These are phyloP conservation scores for Diplodia intermedia DNA, from an alignment of 2,329 filamentous ascomycete genomes.

Conservation along the genomic window DNA sequence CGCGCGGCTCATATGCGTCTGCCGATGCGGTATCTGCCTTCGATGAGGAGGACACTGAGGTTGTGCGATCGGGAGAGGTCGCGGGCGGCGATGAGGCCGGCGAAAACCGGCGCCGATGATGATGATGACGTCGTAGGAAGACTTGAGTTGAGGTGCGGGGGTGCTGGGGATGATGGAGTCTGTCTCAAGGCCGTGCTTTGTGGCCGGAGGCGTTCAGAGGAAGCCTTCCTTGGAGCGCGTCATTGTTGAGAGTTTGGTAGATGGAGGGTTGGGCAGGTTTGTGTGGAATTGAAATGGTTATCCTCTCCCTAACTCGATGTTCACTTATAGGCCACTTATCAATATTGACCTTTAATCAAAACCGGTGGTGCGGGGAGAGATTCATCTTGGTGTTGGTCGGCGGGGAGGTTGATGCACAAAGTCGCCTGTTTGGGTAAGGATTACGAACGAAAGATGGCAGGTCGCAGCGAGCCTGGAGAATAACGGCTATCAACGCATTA, in stretches of 20 bases:
- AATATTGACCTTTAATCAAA: background rate
- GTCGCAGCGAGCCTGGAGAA: slow-evolving; percentile 5
- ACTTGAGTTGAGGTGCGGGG: background rate
- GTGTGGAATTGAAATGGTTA: background rate
- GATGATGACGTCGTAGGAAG: slow-evolving; percentile 44
- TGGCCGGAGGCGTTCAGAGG: background rate
- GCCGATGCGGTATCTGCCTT: slow-evolving; percentile 58
- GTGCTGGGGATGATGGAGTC: background rate
- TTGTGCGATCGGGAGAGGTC: slow-evolving; percentile 42
- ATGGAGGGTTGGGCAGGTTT: background rate
- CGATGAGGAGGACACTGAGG: slow-evolving; percentile 53
- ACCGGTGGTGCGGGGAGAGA: background rate
- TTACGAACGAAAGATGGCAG: background rate
- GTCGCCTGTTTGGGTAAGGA: background rate
- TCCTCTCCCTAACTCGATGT: too few relatives aligned
- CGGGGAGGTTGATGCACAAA: slow-evolving; percentile 1
- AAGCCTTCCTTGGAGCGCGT: slow-evolving; percentile 17
- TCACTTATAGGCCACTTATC: background rate
- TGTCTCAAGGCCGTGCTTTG: background rate
- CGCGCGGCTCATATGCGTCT: slow-evolving; percentile 57
- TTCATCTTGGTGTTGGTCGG: background rate
- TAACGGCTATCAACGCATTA: background rate
- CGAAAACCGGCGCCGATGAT: slow-evolving; percentile 54
- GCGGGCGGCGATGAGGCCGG: slow-evolving; percentile 44
- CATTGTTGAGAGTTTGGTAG: background rate